Percentiles rank a stretch among this genome's conserved stretches.
Evolutionary conservation across 2,329 filamentous ascomycete species (phyloP).

Genomic region (Neofusicoccum cordaticola): DNA sequence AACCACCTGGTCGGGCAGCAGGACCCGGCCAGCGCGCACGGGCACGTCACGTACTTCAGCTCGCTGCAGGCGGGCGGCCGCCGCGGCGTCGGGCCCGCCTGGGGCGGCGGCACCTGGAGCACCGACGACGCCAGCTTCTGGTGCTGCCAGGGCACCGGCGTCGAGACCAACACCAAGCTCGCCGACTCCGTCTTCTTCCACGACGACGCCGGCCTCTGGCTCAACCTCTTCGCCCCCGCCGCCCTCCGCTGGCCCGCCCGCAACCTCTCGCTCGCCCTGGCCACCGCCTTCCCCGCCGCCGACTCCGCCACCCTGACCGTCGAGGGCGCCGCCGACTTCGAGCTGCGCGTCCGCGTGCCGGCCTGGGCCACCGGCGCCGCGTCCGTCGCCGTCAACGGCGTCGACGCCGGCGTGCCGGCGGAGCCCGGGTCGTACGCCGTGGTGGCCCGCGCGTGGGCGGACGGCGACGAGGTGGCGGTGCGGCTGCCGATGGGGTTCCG

Average conservation of each 20-base stretch:
- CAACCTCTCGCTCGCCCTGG: slow-evolving; percentile 43
- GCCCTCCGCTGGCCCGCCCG: slow-evolving; percentile 45
- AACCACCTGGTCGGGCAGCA: slow-evolving; percentile 54
- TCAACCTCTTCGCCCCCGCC: slow-evolving; percentile 52
- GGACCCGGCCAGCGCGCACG: slow-evolving; percentile 44
- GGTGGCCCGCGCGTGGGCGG: slow-evolving; percentile 42
- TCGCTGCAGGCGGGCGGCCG: slow-evolving; percentile 48
- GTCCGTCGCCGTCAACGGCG: slow-evolving; percentile 44
- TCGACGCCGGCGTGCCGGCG: slow-evolving; percentile 24
- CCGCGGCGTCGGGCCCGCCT: slow-evolving; percentile 50
- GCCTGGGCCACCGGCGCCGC: slow-evolving; percentile 42
- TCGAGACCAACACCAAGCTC: slow-evolving; percentile 55
- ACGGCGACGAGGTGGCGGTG: slow-evolving; percentile 44
- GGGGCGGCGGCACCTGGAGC: slow-evolving; percentile 54
- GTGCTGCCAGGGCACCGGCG: slow-evolving; percentile 53
- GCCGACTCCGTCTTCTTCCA: slow-evolving; percentile 54
- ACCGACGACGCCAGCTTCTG: slow-evolving; percentile 55
- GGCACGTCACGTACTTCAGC: slow-evolving; percentile 55
- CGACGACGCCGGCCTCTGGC: slow-evolving; percentile 41
- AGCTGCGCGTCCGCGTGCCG: slow-evolving; percentile 48
- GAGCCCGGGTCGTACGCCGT: slow-evolving; percentile 43
- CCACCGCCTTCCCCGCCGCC: slow-evolving; percentile 42
- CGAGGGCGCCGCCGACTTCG: slow-evolving; percentile 26
- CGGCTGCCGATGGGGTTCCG: slow-evolving; percentile 48
- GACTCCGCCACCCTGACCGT: slow-evolving; percentile 42